A percentile compares a stretch with the other conserved stretches of the same genome.
phyloP scores from a whole-genome alignment of 2,329 filamentous ascomycete genomes.

The Colletotrichum costaricense region DNA sequence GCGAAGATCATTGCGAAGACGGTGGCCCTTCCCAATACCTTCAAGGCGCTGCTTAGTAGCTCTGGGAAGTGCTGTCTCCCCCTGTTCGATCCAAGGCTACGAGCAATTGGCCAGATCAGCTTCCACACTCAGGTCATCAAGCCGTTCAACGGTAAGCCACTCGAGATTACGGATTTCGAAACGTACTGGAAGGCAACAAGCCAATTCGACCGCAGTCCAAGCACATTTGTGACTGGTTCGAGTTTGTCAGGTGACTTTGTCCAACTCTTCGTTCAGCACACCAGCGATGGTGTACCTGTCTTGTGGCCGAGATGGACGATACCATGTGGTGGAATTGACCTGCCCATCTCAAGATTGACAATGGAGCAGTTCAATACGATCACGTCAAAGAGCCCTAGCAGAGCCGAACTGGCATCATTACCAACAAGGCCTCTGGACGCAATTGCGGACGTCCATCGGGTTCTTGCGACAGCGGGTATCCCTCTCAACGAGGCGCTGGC shows the following conservation, averaged over 20 bases:
- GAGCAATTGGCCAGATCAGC: conserved; percentile 91
- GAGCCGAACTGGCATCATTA: conserved; percentile 56
- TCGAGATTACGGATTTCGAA: conserved; percentile 98
- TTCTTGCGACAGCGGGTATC: conserved; percentile 81
- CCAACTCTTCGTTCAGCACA: conserved; percentile 90
- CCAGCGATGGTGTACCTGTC: conserved; percentile 86
- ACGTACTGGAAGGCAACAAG: conserved; percentile 99
- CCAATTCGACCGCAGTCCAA: conserved; percentile 86
- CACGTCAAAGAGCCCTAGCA: conserved; percentile 55
- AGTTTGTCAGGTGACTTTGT: conserved; percentile 97
- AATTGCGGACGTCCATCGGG: conserved; percentile 75
- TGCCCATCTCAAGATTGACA: conserved; percentile 84
- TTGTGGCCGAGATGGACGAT: conserved; percentile 89
- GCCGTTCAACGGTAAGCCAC: conserved; percentile 88
- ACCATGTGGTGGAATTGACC: conserved; percentile 78
- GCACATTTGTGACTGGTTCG: conserved; percentile 90
- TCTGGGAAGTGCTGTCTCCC: conserved; percentile 87
- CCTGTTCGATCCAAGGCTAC: conserved; percentile 89
- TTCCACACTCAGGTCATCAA: conserved; percentile 98
- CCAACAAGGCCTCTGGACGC: conserved; percentile 59
- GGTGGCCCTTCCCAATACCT: conserved; percentile 88
- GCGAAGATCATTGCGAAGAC: conserved; percentile 98
- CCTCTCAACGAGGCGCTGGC: conserved; percentile 81
- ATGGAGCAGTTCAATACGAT: conserved; percentile 76
- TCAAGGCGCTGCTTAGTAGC: conserved; percentile 79